Base-by-base conservation (phyloP, 176 grass and related monocot genomes). In the Cenchrus fungigraminus region DNA sequence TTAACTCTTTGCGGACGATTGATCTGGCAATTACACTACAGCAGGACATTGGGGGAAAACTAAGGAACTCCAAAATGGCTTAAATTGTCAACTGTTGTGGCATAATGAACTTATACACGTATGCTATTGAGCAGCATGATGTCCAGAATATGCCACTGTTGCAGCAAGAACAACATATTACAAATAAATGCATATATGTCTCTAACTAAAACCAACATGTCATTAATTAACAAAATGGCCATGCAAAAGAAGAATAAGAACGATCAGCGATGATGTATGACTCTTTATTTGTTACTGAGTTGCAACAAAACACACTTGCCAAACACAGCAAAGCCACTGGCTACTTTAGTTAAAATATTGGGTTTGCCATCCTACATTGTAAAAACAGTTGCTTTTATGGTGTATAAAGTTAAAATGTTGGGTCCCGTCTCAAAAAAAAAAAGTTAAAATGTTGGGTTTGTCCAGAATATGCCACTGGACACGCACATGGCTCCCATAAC, bases 231-330 rank as follows among this genome's bases (percentile, higher is more conserved):
- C 49, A 57, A 57, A 57, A 57, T n/a, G 50, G 56, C 20, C 31
- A 76, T 46, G 10, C 62, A 16, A 86, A 73, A 79, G 6, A 52
- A 79, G 61, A 28, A 50, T 17, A 69, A 16, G 0, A n/a, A 71
- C 43, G 61, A 61, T 68, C 17, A 37, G 9, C 73, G 43, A 83
- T 52, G 57, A n/a, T 37, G 25, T 50, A 73, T 47, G 16, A 68
- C 19, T 76, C 9, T n/a, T 11, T 56, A 51, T n/a, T 47, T 68
- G 47, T 9, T 81, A 47, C 55, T 44, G 46, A 83, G 42, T 46
- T 63, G 58, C 65, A 73, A 64, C 66, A 63, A 42, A 57, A 29
- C 65, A 76, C 69, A 77, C 78, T 64, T 22, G 79, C 9, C 80
- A 78, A 77, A 51, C 53, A 77, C 31, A 61, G 31, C 71, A 77